Conservation (phyloP, 257 asterid genomes). For the Solanum pinnatisectum region DNA sequence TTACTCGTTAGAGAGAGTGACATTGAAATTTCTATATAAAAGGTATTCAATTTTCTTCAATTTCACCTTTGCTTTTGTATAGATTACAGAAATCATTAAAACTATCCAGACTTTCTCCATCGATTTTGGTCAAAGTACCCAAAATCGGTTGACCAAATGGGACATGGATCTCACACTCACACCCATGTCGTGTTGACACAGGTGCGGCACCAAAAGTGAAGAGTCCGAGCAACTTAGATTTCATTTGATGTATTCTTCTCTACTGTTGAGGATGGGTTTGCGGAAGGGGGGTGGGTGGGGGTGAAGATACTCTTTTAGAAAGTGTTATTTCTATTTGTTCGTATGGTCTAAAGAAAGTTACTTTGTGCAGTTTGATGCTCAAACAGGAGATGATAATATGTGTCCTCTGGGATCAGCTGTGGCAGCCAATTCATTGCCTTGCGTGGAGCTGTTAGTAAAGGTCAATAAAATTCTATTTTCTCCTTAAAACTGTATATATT, state of each 20-base stretch:
- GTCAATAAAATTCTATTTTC: constrained; percentile 20
- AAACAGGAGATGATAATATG: constrained; percentile 66
- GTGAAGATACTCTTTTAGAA: neutral
- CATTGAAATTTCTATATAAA: neutral
- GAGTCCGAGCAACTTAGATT: neutral
- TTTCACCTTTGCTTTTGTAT: neutral
- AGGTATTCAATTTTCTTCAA: neutral
- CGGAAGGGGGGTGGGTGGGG: neutral
- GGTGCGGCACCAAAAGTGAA: neutral
- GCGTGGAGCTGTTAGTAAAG: constrained; percentile 69
- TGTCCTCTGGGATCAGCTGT: constrained; percentile 83
- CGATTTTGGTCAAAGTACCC: neutral
- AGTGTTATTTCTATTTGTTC: neutral
- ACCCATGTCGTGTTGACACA: neutral
- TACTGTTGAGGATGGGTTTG: neutral
- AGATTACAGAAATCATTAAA: too few relatives aligned
- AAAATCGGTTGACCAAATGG: neutral
- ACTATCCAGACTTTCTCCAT: too few relatives aligned
- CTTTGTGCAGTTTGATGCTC: constrained; percentile 66
- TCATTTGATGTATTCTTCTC: neutral
- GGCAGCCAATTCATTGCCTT: constrained; percentile 78
- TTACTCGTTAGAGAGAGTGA: neutral
- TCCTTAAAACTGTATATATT: neutral
- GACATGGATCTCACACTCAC: neutral
- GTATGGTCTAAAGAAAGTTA: neutral